Evolutionary conservation across 768 basidiomycete genomes (phyloP), one percentile per base, ranked within the genome.

Genomic region (Leccinum subgranulosum): DNA sequence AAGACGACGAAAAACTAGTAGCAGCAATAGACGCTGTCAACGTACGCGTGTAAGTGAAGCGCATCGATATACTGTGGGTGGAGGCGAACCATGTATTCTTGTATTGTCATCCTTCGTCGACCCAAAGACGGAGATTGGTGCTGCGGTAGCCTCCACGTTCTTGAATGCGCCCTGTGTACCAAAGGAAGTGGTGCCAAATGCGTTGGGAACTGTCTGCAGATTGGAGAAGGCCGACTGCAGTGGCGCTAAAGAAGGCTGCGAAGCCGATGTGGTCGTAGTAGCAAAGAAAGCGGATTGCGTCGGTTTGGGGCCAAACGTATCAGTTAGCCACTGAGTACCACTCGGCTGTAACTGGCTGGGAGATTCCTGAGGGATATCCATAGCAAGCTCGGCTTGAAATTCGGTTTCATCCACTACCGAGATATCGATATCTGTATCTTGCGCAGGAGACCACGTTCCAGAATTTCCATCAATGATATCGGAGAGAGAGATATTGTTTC

Each of bases 381-480:
- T 19, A 15, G 50, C 25, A 8, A 29, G 45, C 33, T 66, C 65
- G 28, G 39, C 46, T 27, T 58, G 60, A 39, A 58, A 59, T 27
- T 67, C 65, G n/a, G 60, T 64, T 56, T 62, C 64, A 5, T 73
- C 61, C 48, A 51, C 51, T 4, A 60, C 58, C 9, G 60, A 61
- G 29, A 64, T 65, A 39, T 69, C 73, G 15, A 66, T 56, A 46
- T 72, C 74, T 14, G 60, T 54, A 4, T 59, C 60, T 51, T 68
- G 63, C 19, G 61, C 59, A 17, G 70, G 74, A 19, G 69, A 64
- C 9, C 64, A 66, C 34, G 34, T 56, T 36, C 63, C 55, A 25
- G 43, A 78, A 73, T 46, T 77, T 66, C 88, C 90, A 61, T 92
- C 89, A 52, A 92, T 88, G 60, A 92, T 77, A 56, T 90, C 83